Conservation (phyloP, 495 filamentous ascomycete genomes). For the Cercophora scortea region DNA sequence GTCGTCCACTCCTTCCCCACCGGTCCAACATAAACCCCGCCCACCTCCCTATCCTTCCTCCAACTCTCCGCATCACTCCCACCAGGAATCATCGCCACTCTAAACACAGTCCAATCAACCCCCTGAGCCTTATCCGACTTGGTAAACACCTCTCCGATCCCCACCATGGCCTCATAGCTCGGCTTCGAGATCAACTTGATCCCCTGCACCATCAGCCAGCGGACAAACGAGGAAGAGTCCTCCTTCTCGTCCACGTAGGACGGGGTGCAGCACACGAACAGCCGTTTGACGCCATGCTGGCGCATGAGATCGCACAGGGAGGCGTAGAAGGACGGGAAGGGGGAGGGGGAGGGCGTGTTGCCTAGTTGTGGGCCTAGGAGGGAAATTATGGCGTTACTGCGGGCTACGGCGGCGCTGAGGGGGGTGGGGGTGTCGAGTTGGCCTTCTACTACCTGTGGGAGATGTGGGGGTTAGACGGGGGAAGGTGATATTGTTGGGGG, state of each 20-base stretch:
- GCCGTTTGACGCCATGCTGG: conserved; percentile 9
- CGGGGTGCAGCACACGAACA: conserved; percentile 10
- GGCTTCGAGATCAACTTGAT: conserved; percentile 1
- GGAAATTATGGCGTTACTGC: conserved; percentile 7
- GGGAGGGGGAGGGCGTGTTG: not conserved
- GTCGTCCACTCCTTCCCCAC: conserved; percentile 6
- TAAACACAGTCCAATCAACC: conserved; percentile 16
- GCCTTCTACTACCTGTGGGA: conserved; percentile 9
- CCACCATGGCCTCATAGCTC: conserved; percentile 1
- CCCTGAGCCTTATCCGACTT: not conserved
- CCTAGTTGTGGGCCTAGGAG: conserved; percentile 8
- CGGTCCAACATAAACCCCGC: conserved; percentile 6
- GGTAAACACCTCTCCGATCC: conserved; percentile 3
- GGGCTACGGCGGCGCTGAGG: conserved; percentile 5
- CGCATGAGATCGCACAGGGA: conserved; percentile 6
- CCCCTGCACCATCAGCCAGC: not conserved
- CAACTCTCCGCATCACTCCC: conserved; percentile 10
- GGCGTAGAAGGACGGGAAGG: conserved; percentile 7
- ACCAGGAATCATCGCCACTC: conserved; percentile 10
- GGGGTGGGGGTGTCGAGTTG: not conserved
- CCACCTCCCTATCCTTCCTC: conserved; percentile 12
- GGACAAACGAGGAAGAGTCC: not conserved
- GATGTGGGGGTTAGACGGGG: not conserved
- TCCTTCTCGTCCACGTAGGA: not conserved
- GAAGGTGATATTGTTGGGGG: not conserved